These are phyloP conservation scores for Xylaria longipes DNA, from an alignment of 495 filamentous ascomycete genomes.

Conservation along the genomic window DNA sequence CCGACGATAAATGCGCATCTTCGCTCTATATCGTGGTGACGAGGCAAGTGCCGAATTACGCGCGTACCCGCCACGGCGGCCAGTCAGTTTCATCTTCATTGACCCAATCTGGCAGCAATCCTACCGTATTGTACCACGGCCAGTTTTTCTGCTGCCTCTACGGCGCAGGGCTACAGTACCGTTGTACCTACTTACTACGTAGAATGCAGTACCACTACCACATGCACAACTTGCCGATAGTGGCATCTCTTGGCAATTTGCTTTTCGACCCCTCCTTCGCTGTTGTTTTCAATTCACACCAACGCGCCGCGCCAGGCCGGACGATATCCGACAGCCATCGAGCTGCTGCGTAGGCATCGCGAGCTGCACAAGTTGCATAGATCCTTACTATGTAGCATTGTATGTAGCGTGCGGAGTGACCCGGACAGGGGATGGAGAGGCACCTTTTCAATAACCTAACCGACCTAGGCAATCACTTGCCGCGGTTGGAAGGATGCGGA, in stretches of 20 bases:
- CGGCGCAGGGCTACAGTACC: background rate
- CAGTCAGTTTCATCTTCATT: background rate
- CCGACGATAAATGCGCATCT: background rate
- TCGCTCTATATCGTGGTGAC: background rate
- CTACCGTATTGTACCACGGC: background rate
- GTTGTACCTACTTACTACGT: background rate
- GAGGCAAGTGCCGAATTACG: conserved; percentile 8
- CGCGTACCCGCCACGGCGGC: background rate
- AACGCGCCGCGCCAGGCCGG: background rate
- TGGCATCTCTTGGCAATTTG: conserved; percentile 17
- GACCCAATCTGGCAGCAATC: background rate
- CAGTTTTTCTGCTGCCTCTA: background rate
- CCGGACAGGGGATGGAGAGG: conserved; percentile 4
- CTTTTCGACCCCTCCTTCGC: conserved; percentile 5
- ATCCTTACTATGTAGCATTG: background rate
- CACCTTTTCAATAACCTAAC: background rate
- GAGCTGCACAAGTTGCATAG: background rate
- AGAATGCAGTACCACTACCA: background rate
- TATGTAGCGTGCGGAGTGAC: background rate
- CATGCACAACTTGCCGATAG: conserved; percentile 3
- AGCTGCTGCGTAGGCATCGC: background rate
- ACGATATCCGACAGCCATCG: conserved; percentile 2
- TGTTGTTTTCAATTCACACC: background rate
- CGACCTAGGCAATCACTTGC: background rate
- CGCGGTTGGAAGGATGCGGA: background rate